Evolutionary conservation across 192 early-diverging fungal species (phyloP).

Genomic region (Gigaspora rosea): DNA sequence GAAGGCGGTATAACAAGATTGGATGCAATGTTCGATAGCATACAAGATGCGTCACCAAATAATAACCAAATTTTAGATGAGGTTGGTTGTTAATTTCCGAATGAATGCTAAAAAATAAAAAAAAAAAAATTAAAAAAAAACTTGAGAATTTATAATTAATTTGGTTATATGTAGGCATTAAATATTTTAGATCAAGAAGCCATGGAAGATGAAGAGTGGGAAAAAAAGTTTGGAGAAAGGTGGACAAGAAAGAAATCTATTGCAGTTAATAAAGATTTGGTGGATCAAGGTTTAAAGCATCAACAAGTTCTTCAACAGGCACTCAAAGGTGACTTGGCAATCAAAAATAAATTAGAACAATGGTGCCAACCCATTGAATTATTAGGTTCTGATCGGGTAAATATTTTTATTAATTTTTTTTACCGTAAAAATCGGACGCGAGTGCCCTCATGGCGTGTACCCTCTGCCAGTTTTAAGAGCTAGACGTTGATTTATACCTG

Average conservation of each 20-base stretch:
- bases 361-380: constrained; percentile 63
- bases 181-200: constrained; percentile 63
- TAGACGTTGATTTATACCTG: no score
- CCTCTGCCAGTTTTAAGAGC: no score
- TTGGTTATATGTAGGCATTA: constrained; percentile 29
- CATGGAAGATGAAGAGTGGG: constrained; percentile 67
- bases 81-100: constrained; percentile 29
- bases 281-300: constrained; percentile 58
- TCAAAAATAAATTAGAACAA: constrained; percentile 59
- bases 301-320: constrained; percentile 59
- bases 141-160: constrained; percentile 33
- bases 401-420: not conserved
- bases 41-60: constrained; percentile 53
- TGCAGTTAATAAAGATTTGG: constrained; percentile 53
- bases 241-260: constrained; percentile 62
- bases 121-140: not conserved
- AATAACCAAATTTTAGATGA: constrained; percentile 66
- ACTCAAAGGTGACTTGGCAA: constrained; percentile 57
- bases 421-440: no score
- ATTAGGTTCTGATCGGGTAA: constrained; percentile 48
- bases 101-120: not conserved
- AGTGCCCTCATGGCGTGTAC: no score
- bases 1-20: constrained; percentile 70
- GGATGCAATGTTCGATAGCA: constrained; percentile 63
- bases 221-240: constrained; percentile 52